phyloP scores from a whole-genome alignment of 225 moss, liverwort and hornwort species.

The Asterella californica region DNA sequence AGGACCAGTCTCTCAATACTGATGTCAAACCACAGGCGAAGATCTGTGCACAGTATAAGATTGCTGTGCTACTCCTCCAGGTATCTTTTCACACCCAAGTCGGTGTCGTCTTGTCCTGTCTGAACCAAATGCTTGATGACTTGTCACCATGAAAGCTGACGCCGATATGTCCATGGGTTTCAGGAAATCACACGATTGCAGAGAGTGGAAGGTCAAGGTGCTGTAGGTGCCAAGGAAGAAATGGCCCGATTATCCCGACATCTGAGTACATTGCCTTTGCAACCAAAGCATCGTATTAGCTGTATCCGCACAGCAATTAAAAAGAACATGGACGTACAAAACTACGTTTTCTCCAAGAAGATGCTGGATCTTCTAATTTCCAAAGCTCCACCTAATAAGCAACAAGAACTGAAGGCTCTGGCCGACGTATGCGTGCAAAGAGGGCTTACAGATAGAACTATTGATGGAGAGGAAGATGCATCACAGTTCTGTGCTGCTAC shows the following conservation, averaged over 20 bases:
- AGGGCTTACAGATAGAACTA: constrained; percentile 78
- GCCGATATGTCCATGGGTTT: neutral
- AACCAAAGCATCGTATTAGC: constrained; percentile 92
- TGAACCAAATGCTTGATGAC: neutral
- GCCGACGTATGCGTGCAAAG: constrained; percentile 77
- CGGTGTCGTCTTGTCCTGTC: neutral
- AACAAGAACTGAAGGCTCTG: constrained; percentile 79
- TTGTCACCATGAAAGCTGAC: neutral
- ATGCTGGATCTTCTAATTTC: constrained; percentile 90
- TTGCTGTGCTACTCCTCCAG: constrained; percentile 85
- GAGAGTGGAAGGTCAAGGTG: constrained; percentile 92
- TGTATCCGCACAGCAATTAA: constrained; percentile 99
- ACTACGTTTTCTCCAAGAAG: constrained; percentile 88
- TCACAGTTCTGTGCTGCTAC: constrained; percentile 98
- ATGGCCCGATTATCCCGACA: constrained; percentile 96
- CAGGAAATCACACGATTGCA: constrained; percentile 97
- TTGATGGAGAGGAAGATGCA: constrained; percentile 95
- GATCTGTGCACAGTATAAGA: constrained; percentile 93
- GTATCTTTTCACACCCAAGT: constrained; percentile 31
- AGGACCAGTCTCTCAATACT: constrained; percentile 77
- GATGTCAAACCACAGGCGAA: constrained; percentile 93
- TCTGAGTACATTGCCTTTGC: constrained; percentile 85
- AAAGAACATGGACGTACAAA: constrained; percentile 98
- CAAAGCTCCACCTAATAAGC: constrained; percentile 93
- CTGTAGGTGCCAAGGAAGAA: constrained; percentile 90